phyloP scores from a whole-genome alignment of 148 eudicot species.

The Rheum nobile region DNA sequence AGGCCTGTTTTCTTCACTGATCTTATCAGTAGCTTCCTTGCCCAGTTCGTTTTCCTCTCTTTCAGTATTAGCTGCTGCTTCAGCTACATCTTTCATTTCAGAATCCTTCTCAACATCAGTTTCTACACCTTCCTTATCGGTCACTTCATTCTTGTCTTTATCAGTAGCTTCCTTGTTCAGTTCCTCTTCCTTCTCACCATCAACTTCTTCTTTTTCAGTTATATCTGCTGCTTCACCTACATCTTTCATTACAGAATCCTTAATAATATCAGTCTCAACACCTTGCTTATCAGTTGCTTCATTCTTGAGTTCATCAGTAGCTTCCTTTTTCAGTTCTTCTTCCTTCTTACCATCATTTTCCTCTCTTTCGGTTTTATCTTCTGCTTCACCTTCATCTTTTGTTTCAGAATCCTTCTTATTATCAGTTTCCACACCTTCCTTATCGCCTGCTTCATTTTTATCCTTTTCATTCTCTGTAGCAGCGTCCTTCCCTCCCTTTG shows the following conservation, averaged over 20 bases:
- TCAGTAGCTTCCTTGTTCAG: too few relatives aligned
- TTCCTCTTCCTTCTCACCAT: too few relatives aligned
- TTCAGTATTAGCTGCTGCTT: neutral
- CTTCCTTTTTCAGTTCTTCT: neutral
- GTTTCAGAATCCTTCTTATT: neutral
- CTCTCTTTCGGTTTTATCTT: neutral
- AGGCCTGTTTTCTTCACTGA: neutral
- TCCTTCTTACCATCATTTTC: neutral
- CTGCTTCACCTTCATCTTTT: neutral
- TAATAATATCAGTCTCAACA: too few relatives aligned
- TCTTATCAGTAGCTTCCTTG: neutral
- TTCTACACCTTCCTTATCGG: neutral
- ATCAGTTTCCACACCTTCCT: constrained; percentile 1
- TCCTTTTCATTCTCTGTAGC: constrained; percentile 13
- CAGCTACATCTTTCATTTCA: neutral
- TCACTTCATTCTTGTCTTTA: too few relatives aligned
- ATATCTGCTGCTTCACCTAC: too few relatives aligned
- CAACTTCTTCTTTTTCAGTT: too few relatives aligned
- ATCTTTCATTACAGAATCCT: too few relatives aligned
- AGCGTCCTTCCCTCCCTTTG: constrained; percentile 34
- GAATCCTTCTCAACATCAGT: neutral
- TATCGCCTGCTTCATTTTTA: constrained; percentile 8
- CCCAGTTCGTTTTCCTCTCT: neutral
- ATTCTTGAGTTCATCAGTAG: too few relatives aligned
- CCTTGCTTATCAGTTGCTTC: too few relatives aligned